phyloP scores from a whole-genome alignment of 2,329 filamentous ascomycete genomes.

The Cercospora sp. region DNA sequence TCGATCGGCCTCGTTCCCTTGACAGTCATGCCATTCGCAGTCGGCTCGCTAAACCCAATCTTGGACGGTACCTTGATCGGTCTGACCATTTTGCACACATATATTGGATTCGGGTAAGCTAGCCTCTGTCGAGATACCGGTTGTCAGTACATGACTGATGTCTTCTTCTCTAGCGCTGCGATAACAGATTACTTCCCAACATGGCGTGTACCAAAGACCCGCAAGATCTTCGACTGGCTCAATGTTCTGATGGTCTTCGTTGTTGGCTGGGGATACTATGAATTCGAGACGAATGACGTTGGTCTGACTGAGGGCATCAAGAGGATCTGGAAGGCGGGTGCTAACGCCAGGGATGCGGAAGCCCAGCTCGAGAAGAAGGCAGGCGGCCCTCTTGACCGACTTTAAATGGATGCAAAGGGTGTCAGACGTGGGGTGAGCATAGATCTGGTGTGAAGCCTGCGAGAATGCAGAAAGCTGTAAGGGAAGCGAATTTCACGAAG shows the following conservation, averaged over 20 bases:
- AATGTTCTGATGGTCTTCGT: constrained; percentile 77
- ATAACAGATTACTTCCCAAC: constrained; percentile 89
- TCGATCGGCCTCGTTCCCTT: constrained; percentile 81
- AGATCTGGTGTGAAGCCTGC: background rate
- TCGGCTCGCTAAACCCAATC: constrained; percentile 84
- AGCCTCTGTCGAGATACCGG: background rate
- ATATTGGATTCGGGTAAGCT: constrained; percentile 87
- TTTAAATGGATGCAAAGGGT: background rate
- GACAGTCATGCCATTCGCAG: constrained; percentile 86
- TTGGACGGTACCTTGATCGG: constrained; percentile 84
- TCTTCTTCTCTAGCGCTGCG: constrained; percentile 54
- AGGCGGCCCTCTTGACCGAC: constrained; percentile 6
- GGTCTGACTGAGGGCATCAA: constrained; percentile 87
- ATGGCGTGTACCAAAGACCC: constrained; percentile 66
- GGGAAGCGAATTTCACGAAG: background rate
- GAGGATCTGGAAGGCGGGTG: constrained; percentile 77
- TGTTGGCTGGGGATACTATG: constrained; percentile 86
- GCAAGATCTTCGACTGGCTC: constrained; percentile 70
- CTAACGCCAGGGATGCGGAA: constrained; percentile 26
- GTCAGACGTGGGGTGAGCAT: background rate
- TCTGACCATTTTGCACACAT: constrained; percentile 83
- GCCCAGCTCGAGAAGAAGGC: constrained; percentile 22
- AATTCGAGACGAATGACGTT: constrained; percentile 98
- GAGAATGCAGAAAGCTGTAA: background rate
- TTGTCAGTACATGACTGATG: background rate